Percentiles rank a stretch among this genome's conserved stretches.
phyloP scores from a whole-genome alignment of 1,284 basidiomycete genomes.

The Moniliella sp. region DNA sequence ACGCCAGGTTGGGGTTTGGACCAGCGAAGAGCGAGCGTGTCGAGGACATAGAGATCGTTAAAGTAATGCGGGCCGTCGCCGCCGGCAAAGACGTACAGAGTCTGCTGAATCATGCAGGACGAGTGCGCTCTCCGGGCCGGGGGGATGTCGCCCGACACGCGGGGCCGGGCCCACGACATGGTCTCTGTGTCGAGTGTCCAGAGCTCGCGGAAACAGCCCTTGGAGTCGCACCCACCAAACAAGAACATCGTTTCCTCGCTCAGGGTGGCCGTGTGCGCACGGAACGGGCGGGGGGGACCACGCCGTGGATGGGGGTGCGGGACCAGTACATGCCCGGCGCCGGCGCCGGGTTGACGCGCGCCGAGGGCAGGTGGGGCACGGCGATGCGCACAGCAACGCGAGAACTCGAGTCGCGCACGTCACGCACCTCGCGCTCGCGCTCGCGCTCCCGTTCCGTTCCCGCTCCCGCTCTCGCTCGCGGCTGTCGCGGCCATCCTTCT shows the following conservation, averaged over 20 bases:
- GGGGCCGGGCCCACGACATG: slow-evolving; percentile 64
- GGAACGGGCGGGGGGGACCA: slow-evolving; percentile 51
- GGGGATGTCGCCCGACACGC: slow-evolving; percentile 52
- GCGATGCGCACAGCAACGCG: no score
- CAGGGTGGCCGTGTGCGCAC: slow-evolving; percentile 63
- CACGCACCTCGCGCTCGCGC: no score
- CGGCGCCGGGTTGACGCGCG: no score
- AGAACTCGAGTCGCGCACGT: no score
- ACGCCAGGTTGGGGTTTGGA: slow-evolving; percentile 11
- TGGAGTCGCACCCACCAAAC: slow-evolving; percentile 68
- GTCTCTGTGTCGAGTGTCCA: slow-evolving; percentile 74
- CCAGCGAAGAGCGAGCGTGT: slow-evolving; percentile 40
- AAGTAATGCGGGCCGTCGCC: slow-evolving; percentile 49
- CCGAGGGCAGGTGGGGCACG: not conserved
- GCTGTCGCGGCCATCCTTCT: no score
- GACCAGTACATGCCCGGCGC: slow-evolving; percentile 59
- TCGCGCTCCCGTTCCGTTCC: no score
- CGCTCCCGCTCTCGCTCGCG: no score
- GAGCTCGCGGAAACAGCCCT: slow-evolving; percentile 52
- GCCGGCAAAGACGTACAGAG: slow-evolving; percentile 63
- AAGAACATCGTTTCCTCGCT: slow-evolving; percentile 63
- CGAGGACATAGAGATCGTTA: slow-evolving; percentile 53
- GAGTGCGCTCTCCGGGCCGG: slow-evolving; percentile 69
- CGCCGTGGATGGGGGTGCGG: slow-evolving; percentile 55
- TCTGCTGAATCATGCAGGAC: slow-evolving; percentile 55